Percentiles rank a stretch among this genome's conserved stretches.
Conservation (phyloP, 2,329 filamentous ascomycete species). For the Hypoxylon sp. region DNA sequence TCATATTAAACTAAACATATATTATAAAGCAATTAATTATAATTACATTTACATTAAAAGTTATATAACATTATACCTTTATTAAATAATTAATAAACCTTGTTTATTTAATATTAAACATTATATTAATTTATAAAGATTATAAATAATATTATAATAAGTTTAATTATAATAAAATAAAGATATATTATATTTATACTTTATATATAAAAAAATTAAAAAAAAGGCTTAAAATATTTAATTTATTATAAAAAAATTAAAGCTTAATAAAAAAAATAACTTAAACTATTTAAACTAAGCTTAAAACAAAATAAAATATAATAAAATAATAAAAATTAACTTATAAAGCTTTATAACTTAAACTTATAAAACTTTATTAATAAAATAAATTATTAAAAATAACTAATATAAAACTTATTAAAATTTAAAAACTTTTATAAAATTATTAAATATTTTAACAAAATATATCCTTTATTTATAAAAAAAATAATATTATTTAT, state of each 20-base stretch:
- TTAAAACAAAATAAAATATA: neutral
- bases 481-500: constrained; percentile 14
- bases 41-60: too few species aligned
- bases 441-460: constrained; percentile 6
- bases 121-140: too few species aligned
- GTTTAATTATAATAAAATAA: too few species aligned
- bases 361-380: constrained; percentile 10
- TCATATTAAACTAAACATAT: too few species aligned
- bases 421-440: constrained; percentile 7
- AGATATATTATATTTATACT: too few species aligned
- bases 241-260: constrained; percentile 13
- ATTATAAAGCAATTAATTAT: too few species aligned
- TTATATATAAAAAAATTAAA: neutral
- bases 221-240: constrained; percentile 16
- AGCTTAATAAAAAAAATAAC: neutral
- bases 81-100: too few species aligned
- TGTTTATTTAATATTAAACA: too few species aligned
- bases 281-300: neutral
- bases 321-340: neutral
- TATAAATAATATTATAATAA: too few species aligned
- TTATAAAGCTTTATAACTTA: constrained; percentile 1
- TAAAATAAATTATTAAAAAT: neutral
- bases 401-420: neutral
- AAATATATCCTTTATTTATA: constrained; percentile 3
- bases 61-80: too few species aligned